phyloP scores from a whole-genome alignment of 2,329 filamentous ascomycete genomes.

The Exutisphaerella laricina region DNA sequence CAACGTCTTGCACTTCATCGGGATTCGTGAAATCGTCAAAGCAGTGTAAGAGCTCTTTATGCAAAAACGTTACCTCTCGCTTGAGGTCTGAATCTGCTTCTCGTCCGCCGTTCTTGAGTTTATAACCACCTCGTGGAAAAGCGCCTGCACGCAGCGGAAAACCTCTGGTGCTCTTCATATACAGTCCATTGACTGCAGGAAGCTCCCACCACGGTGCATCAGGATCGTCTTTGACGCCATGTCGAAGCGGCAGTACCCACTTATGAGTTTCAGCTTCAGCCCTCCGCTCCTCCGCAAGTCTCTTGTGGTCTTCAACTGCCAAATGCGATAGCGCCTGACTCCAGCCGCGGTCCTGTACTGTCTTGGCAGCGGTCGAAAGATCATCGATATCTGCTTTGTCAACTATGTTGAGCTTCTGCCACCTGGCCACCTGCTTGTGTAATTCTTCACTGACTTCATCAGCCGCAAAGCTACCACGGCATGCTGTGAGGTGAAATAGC shows the following conservation, averaged over 20 bases:
- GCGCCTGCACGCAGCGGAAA: constrained; percentile 26
- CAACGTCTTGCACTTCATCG: constrained; percentile 29
- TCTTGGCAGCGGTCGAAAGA: background rate
- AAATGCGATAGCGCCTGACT: constrained; percentile 2
- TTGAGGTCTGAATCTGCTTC: constrained; percentile 19
- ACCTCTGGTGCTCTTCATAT: constrained; percentile 27
- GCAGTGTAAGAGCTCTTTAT: constrained; percentile 23
- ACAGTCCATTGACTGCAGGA: constrained; percentile 30
- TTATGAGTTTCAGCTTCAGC: constrained; percentile 10
- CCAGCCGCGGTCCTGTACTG: constrained; percentile 2
- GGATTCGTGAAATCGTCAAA: constrained; percentile 27
- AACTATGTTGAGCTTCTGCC: background rate
- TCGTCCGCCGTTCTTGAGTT: constrained; percentile 21
- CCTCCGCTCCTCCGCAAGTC: constrained; percentile 6
- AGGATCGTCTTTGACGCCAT: constrained; percentile 25
- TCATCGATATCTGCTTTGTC: constrained; percentile 4
- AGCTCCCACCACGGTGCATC: constrained; percentile 30
- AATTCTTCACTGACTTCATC: constrained; percentile 9
- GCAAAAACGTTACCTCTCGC: constrained; percentile 20
- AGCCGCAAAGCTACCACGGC: constrained; percentile 1
- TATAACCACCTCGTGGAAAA: constrained; percentile 25
- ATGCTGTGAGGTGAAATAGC: constrained; percentile 4
- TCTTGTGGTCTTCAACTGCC: constrained; percentile 4
- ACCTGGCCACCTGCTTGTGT: background rate
- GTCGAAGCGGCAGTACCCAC: constrained; percentile 21